Evolutionary conservation across 208 protist species (phyloP).

Genomic region (Willaertia magna): DNA sequence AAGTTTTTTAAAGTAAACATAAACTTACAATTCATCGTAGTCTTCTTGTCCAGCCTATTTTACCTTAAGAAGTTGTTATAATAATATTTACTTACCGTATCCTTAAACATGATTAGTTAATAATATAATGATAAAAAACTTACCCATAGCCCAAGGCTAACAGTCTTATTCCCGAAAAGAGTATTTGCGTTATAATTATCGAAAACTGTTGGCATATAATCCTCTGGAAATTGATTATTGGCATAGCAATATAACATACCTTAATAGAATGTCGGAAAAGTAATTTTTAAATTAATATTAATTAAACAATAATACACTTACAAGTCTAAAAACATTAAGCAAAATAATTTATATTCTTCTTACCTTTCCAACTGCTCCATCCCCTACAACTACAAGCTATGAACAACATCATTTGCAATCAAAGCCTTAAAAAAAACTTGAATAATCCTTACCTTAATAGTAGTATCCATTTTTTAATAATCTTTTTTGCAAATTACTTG

Average conservation of each 20-base stretch:
- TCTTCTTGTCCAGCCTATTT: not conserved
- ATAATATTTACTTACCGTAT: not conserved
- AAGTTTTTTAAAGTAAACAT: too few relatives aligned
- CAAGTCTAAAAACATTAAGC: not conserved
- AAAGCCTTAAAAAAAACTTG: too few relatives aligned
- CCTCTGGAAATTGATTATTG: not conserved
- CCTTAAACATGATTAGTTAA: too few relatives aligned
- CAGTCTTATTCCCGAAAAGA: constrained; percentile 42
- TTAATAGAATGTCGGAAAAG: not conserved
- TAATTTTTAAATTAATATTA: too few relatives aligned
- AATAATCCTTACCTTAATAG: not conserved
- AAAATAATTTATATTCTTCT: not conserved
- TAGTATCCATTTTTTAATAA: not conserved
- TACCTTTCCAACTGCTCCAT: not conserved
- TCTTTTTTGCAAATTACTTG: too few relatives aligned
- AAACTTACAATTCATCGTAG: not conserved
- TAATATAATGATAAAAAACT: too few relatives aligned
- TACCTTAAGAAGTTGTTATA: not conserved
- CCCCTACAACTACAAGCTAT: not conserved
- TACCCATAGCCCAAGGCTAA: constrained; percentile 43
- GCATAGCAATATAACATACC: not conserved
- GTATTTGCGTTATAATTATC: constrained; percentile 37
- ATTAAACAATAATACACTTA: not conserved
- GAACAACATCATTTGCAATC: not conserved
- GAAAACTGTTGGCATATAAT: not conserved